These are phyloP conservation scores for Colletotrichum endophyticum DNA, from an alignment of 2,329 filamentous ascomycete genomes.

Conservation along the genomic window DNA sequence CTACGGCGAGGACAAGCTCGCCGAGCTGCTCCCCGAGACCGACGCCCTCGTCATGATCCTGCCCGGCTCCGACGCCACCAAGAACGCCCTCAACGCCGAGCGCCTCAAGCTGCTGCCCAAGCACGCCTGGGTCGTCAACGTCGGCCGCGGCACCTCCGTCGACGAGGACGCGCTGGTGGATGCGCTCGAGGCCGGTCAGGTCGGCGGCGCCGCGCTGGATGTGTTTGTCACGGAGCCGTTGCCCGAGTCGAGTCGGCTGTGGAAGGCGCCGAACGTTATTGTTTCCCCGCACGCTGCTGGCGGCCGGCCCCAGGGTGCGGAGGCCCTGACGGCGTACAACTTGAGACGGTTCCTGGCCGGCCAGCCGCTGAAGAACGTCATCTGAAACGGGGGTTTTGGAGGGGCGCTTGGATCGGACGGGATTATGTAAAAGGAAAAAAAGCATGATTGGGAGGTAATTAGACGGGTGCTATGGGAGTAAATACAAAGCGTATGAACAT, in stretches of 20 bases:
- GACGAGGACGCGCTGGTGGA: slow-evolving; percentile 54
- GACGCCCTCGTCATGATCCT: slow-evolving; percentile 74
- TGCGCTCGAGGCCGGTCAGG: slow-evolving; percentile 45
- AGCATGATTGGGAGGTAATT: not conserved
- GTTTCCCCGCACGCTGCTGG: slow-evolving; percentile 65
- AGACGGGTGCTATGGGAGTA: not conserved
- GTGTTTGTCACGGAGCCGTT: slow-evolving; percentile 54
- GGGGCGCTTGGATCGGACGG: not conserved
- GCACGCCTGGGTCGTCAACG: slow-evolving; percentile 62
- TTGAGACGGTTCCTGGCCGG: slow-evolving; percentile 63
- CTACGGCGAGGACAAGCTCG: slow-evolving; percentile 56
- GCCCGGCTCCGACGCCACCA: slow-evolving; percentile 61
- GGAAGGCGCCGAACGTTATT: slow-evolving; percentile 56
- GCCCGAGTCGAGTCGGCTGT: slow-evolving; percentile 47
- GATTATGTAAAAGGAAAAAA: not conserved
- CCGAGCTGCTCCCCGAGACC: slow-evolving; percentile 58
- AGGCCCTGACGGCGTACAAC: slow-evolving; percentile 66
- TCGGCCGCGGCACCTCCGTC: slow-evolving; percentile 53
- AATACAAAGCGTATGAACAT: not conserved
- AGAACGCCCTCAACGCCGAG: slow-evolving; percentile 59
- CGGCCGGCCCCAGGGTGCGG: slow-evolving; percentile 64
- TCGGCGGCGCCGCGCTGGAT: slow-evolving; percentile 55
- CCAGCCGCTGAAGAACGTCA: slow-evolving; percentile 62
- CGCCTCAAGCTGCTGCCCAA: slow-evolving; percentile 57
- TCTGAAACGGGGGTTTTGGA: slow-evolving; percentile 25